Base-by-base conservation (phyloP, 179 eudicot genomes). In the Pouteria campechiana region DNA sequence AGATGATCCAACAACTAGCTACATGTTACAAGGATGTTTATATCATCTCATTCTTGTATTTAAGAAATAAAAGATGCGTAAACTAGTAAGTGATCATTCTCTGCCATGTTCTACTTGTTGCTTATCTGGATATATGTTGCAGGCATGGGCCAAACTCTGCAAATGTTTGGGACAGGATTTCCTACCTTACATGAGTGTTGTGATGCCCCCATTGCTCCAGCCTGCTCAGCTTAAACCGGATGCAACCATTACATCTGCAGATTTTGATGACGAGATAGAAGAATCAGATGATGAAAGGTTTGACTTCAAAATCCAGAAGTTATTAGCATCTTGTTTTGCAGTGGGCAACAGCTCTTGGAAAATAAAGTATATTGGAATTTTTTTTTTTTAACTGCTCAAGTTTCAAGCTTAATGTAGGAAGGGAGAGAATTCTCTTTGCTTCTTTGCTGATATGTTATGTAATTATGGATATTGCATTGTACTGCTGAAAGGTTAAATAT, bases 221-320 rank as follows among this genome's bases (percentile, higher is more conserved):
- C 47, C 46, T 46, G 61, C 61, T 38, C 61, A 55, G 32, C 53
- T 55, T 11, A 55, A 55, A 36, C 30, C 45, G 46, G 51, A 55
- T 29, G 43, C 31, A 20, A 28, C 44, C 2, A 55, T 37, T 42
- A 38, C 52, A 11, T 25, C 36, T 3, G 52, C 53, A 8, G 45
- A 46, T 39, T 21, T 24, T 17, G 57, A 39, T 14, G 57, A 46
- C 23, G 37, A 28, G 25, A 46, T 28, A 10, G 53, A 46, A 21
- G 53, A 46, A 15, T 46, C 53, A 36, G 61, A 38, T 24, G 53
- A 55, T 39, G 53, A 55, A 24, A 55, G 61, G 53, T 55, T 37
- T 21, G 41, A 4, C 0, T 37, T 17, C 20, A 9, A 37, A 37
- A n/a, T 37, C 20, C 41, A 17, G n/a, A n/a, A n/a, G n/a, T n/a